Evolutionary conservation across 257 asterid species (phyloP).

Genomic region (Solanum tarapatanum): DNA sequence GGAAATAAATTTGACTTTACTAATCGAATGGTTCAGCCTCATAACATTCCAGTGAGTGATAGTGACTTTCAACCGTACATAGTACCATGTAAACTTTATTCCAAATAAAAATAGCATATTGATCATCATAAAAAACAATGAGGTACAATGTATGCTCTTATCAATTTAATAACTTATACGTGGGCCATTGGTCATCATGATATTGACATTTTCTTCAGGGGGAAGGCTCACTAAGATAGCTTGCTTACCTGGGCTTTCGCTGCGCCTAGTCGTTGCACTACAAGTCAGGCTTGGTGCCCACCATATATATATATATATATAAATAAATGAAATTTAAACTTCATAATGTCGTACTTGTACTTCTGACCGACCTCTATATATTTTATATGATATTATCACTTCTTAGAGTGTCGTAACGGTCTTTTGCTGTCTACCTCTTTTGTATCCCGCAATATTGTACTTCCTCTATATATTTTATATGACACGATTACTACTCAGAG

Average conservation of each 20-base stretch:
- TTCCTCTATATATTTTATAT: neutral
- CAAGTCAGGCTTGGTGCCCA: neutral
- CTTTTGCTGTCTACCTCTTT: neutral
- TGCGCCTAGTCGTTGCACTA: neutral
- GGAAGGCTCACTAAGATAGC: neutral
- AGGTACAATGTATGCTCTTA: neutral
- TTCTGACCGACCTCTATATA: neutral
- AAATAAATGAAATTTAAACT: neutral
- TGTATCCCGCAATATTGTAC: neutral
- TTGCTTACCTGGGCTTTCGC: neutral
- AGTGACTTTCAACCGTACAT: neutral
- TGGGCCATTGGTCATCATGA: neutral
- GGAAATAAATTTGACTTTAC: neutral
- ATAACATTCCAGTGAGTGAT: slow-evolving; percentile 8
- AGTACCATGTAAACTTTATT: neutral
- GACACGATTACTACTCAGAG: neutral
- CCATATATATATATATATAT: neutral
- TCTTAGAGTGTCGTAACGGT: neutral
- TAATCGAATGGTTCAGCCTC: slow-evolving; percentile 1
- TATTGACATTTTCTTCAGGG: neutral
- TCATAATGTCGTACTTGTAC: neutral
- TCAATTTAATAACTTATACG: neutral
- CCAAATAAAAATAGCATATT: neutral
- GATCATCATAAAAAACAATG: neutral
- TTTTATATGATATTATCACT: neutral